A percentile compares a stretch with the other conserved stretches of the same genome.
Evolutionary conservation across 108 stramenopile genomes (phyloP).

Genomic region (Craspedostauros australis): DNA sequence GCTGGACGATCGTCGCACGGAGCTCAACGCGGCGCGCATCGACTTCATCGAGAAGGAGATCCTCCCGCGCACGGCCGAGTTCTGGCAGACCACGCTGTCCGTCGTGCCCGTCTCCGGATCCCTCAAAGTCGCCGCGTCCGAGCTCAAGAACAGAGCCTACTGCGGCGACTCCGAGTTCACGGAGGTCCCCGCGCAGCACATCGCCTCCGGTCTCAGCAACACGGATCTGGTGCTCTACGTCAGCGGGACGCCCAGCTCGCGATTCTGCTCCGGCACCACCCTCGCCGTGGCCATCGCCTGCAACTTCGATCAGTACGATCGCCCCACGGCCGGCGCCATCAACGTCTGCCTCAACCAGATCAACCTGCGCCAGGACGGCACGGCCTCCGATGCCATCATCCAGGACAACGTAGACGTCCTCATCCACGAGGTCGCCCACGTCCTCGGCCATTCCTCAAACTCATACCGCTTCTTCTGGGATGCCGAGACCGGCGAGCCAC

Average conservation of each 20-base stretch:
- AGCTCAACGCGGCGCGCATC: slow-evolving; percentile 50
- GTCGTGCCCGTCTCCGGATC: slow-evolving; percentile 71
- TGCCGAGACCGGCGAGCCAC: slow-evolving; percentile 53
- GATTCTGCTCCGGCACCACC: slow-evolving; percentile 68
- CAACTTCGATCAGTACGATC: slow-evolving; percentile 64
- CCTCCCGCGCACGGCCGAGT: slow-evolving; percentile 53
- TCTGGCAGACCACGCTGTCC: slow-evolving; percentile 62
- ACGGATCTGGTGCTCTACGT: slow-evolving; percentile 73
- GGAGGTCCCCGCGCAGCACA: slow-evolving; percentile 55
- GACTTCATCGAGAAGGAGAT: slow-evolving; percentile 70
- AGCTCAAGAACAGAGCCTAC: slow-evolving; percentile 55
- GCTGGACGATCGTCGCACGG: slow-evolving; percentile 38
- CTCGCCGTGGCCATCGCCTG: slow-evolving; percentile 76
- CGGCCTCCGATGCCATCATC: slow-evolving; percentile 42
- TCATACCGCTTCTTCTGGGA: slow-evolving; percentile 78
- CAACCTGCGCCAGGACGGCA: slow-evolving; percentile 48
- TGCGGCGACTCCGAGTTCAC: slow-evolving; percentile 83
- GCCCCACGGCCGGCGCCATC: slow-evolving; percentile 73
- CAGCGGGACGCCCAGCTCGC: slow-evolving; percentile 52
- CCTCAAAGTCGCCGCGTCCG: slow-evolving; percentile 47
- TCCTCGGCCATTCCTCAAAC: slow-evolving; percentile 74
- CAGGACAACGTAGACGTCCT: slow-evolving; percentile 68
- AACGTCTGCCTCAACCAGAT: slow-evolving; percentile 68
- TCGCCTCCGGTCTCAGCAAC: slow-evolving; percentile 50
- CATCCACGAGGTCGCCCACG: slow-evolving; percentile 65